These are phyloP conservation scores for Viola pubescens DNA, from an alignment of 441 rosid species.

Conservation along the genomic window DNA sequence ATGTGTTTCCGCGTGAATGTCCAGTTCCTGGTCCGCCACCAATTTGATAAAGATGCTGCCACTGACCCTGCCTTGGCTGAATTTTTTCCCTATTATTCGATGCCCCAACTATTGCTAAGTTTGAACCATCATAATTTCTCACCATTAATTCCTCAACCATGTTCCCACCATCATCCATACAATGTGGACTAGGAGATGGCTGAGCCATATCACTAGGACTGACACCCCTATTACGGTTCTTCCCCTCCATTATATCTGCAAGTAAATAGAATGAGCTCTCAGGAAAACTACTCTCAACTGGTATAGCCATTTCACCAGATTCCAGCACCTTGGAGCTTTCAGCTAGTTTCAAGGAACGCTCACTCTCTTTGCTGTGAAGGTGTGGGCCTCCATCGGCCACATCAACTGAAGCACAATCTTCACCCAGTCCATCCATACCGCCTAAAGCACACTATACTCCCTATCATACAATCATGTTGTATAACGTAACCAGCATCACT, in stretches of 20 bases:
- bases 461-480: neutral
- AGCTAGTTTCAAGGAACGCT: slow-evolving; percentile 41
- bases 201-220: slow-evolving; percentile 28
- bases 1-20: slow-evolving; percentile 31
- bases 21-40: slow-evolving; percentile 45
- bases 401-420: neutral
- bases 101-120: slow-evolving; percentile 54
- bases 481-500: neutral
- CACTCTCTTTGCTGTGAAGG: slow-evolving; percentile 49
- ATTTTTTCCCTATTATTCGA: slow-evolving; percentile 47
- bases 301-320: slow-evolving; percentile 35
- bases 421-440: neutral
- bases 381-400: slow-evolving; percentile 34
- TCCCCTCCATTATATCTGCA: slow-evolving; percentile 47
- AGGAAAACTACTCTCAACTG: slow-evolving; percentile 26
- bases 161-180: slow-evolving; percentile 35
- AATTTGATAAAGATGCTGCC: slow-evolving; percentile 44
- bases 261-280: slow-evolving; percentile 39
- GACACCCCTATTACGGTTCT: slow-evolving; percentile 29
- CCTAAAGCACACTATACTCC: too few species aligned
- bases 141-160: slow-evolving; percentile 81
- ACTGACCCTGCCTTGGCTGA: slow-evolving; percentile 35
- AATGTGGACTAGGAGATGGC: slow-evolving; percentile 31
- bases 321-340: slow-evolving; percentile 36
- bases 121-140: slow-evolving; percentile 43